Percentiles rank a stretch among this genome's conserved stretches.
These are phyloP conservation scores for Draba incana DNA, from an alignment of 345 rosid species.

Conservation along the genomic window DNA sequence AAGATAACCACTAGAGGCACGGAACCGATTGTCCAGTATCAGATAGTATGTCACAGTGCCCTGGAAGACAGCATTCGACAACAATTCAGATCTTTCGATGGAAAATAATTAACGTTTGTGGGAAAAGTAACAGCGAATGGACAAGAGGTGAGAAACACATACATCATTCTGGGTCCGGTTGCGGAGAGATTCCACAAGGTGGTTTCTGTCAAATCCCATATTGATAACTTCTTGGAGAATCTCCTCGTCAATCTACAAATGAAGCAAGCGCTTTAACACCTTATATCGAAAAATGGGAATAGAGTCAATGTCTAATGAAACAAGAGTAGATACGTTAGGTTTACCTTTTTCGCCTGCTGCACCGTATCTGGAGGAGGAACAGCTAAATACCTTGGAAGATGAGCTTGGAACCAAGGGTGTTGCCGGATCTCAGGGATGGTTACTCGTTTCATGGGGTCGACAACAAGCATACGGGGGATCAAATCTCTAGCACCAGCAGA, in stretches of 20 bases:
- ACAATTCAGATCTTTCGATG: neutral
- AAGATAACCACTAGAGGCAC: conserved; percentile 70
- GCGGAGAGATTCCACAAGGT: conserved; percentile 72
- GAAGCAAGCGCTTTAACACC: neutral
- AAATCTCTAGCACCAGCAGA: conserved; percentile 86
- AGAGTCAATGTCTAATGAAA: conserved; percentile 15
- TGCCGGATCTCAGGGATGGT: conserved; percentile 87
- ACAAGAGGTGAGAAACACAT: conserved; percentile 20
- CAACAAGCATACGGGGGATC: conserved; percentile 92
- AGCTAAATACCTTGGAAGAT: conserved; percentile 84
- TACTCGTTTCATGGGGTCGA: conserved; percentile 89
- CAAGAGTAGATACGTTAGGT: neutral
- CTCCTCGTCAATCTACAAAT: conserved; percentile 82
- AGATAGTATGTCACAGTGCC: conserved; percentile 92
- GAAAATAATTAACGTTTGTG: neutral
- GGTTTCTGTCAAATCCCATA: conserved; percentile 76
- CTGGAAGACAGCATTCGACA: conserved; percentile 51
- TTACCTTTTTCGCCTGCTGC: conserved; percentile 78
- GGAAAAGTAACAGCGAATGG: conserved; percentile 26
- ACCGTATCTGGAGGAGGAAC: conserved; percentile 79
- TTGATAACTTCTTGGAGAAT: conserved; percentile 73
- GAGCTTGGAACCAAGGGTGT: conserved; percentile 87
- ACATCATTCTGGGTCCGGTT: conserved; percentile 79
- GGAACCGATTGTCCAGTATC: conserved; percentile 75
- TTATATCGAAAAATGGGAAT: neutral